phyloP scores from a whole-genome alignment of 495 filamentous ascomycete species.

The Penicillium macrosclerotiorum region DNA sequence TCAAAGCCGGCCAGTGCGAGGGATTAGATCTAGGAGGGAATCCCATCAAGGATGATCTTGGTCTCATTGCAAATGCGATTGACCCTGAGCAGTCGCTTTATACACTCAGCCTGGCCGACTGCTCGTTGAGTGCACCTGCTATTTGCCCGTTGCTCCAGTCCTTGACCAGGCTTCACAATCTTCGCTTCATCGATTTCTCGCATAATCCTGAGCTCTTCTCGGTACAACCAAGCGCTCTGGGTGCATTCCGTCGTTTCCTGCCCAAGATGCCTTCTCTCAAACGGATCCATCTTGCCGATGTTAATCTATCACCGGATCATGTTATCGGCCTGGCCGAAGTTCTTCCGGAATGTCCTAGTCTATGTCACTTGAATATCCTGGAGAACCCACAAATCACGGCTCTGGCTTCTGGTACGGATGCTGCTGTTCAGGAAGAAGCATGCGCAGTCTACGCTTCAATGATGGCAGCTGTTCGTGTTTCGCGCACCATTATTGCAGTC shows the following conservation, averaged over 20 bases:
- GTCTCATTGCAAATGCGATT: constrained; percentile 61
- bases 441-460: constrained; percentile 91
- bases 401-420: constrained; percentile 65
- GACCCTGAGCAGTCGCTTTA: constrained; percentile 64
- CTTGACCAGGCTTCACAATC: constrained; percentile 65
- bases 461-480: constrained; percentile 83
- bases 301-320: constrained; percentile 81
- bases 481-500: constrained; percentile 77
- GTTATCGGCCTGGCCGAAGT: constrained; percentile 87
- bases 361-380: constrained; percentile 85
- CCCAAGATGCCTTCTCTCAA: constrained; percentile 78
- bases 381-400: constrained; percentile 73
- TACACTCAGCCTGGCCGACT: constrained; percentile 85
- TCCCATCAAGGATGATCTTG: constrained; percentile 67
- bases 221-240: constrained; percentile 68
- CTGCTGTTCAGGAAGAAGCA: constrained; percentile 82
- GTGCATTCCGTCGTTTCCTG: constrained; percentile 75
- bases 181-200: constrained; percentile 87
- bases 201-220: constrained; percentile 84
- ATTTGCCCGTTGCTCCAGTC: constrained; percentile 75
- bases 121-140: constrained; percentile 69
- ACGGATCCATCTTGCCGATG: constrained; percentile 83
- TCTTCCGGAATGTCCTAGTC: constrained; percentile 74
- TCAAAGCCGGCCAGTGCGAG: constrained; percentile 73
- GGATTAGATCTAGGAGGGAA: constrained; percentile 96